Conservation (phyloP, 1,284 basidiomycete genomes). For the Leccinum angustisporum region DNA sequence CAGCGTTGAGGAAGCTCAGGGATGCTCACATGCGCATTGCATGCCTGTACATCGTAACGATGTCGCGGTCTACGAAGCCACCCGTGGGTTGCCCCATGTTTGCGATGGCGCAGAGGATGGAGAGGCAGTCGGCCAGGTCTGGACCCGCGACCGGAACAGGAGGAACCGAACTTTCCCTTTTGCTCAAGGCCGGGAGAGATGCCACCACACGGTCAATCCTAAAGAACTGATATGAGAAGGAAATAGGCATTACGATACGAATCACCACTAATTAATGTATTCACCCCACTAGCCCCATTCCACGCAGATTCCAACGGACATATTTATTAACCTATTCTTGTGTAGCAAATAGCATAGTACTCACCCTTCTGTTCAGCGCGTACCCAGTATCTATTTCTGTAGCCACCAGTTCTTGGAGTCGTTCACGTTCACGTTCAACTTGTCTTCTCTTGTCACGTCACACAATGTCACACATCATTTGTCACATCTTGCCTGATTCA, state of each 20-base stretch:
- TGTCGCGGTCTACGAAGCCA: conserved; percentile 57
- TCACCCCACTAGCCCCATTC: conserved; percentile 3
- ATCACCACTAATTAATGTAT: conserved; percentile 16
- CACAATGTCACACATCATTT: background rate
- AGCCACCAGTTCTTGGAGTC: conserved; percentile 13
- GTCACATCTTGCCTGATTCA: background rate
- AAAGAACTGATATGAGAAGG: conserved; percentile 24
- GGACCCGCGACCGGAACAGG: conserved; percentile 80
- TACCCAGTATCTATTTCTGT: conserved; percentile 20
- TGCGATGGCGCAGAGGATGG: conserved; percentile 53
- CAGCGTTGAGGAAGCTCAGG: conserved; percentile 77
- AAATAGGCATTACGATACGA: conserved; percentile 1
- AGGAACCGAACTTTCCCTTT: conserved; percentile 77
- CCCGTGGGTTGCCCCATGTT: conserved; percentile 51
- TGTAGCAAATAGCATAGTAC: conserved; percentile 32
- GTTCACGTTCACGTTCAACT: background rate
- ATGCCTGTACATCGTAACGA: conserved; percentile 80
- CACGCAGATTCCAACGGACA: conserved; percentile 3
- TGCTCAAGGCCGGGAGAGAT: conserved; percentile 87
- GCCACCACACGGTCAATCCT: conserved; percentile 73
- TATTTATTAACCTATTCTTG: conserved; percentile 31
- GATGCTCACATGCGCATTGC: conserved; percentile 90
- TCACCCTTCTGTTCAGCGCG: conserved; percentile 15
- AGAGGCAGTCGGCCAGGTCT: conserved; percentile 40
- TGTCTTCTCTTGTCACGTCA: background rate